phyloP scores from a whole-genome alignment of 2,329 filamentous ascomycete species.

The Pseudomassariella vexata region DNA sequence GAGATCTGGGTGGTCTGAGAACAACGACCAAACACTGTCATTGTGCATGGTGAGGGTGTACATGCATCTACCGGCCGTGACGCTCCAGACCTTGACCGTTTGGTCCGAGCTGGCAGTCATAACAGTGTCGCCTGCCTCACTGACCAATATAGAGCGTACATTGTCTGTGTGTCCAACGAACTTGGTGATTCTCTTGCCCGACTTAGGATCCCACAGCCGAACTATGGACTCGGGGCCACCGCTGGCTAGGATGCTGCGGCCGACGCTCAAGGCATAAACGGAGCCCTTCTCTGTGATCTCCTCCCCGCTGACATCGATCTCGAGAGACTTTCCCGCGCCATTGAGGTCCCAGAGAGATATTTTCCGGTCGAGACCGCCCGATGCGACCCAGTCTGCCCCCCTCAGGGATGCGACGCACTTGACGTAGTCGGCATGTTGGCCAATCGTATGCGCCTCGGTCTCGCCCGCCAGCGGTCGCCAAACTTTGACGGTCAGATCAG shows the following conservation, averaged over 20 bases:
- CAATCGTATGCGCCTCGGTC: constrained; percentile 72
- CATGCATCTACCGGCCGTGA: constrained; percentile 92
- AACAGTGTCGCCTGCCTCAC: constrained; percentile 81
- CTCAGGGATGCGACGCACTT: constrained; percentile 81
- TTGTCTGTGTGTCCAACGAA: constrained; percentile 96
- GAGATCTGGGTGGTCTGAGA: constrained; percentile 78
- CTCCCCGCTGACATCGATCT: constrained; percentile 79
- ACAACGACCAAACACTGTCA: constrained; percentile 94
- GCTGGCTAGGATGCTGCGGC: constrained; percentile 76
- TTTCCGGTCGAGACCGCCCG: constrained; percentile 86
- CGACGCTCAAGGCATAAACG: constrained; percentile 82
- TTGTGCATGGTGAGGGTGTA: constrained; percentile 99
- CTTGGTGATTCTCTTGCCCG: constrained; percentile 87
- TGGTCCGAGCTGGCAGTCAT: constrained; percentile 94
- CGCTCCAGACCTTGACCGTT: constrained; percentile 96
- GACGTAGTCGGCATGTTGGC: constrained; percentile 91
- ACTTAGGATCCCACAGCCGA: constrained; percentile 83
- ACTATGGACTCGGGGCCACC: constrained; percentile 93
- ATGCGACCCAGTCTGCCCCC: constrained; percentile 78
- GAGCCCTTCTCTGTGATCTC: constrained; percentile 87
- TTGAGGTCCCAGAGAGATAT: constrained; percentile 92
- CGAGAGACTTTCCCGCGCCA: constrained; percentile 77
- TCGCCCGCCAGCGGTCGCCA: constrained; percentile 73
- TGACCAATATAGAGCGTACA: constrained; percentile 84
- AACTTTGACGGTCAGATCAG: constrained; percentile 88